Conservation (phyloP, 371 early-diverging fungal species). For the Rhizopus sp. region DNA sequence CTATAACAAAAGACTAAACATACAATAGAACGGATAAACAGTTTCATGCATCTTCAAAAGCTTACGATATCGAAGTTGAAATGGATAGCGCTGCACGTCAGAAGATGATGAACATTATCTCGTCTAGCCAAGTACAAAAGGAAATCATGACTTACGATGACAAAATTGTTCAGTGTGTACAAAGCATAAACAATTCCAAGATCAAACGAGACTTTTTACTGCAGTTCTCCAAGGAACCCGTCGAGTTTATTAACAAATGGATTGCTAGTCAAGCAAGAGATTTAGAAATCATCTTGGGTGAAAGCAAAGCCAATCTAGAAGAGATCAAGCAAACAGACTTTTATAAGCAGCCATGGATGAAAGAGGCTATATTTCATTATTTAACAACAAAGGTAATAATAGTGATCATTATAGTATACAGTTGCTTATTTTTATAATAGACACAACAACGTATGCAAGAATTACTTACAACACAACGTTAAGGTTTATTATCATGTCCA, state of each 20-base stretch:
- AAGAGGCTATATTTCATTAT: constrained; percentile 91
- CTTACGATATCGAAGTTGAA: constrained; percentile 91
- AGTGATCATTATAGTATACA: neutral
- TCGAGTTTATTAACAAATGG: constrained; percentile 91
- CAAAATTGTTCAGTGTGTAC: constrained; percentile 73
- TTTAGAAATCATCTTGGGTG: constrained; percentile 88
- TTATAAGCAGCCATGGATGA: constrained; percentile 84
- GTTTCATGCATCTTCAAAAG: constrained; percentile 64
- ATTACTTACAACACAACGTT: constrained; percentile 38
- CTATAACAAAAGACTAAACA: neutral
- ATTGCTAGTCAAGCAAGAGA: constrained; percentile 91
- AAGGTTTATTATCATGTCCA: constrained; percentile 8
- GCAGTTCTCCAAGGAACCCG: constrained; percentile 84
- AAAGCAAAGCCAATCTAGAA: constrained; percentile 81
- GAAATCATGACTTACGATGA: constrained; percentile 64
- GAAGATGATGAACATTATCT: constrained; percentile 48
- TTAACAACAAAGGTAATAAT: constrained; percentile 62
- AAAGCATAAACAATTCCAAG: constrained; percentile 82
- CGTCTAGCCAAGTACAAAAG: constrained; percentile 49
- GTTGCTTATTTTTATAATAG: constrained; percentile 15
- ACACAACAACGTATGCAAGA: constrained; percentile 58
- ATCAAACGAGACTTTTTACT: constrained; percentile 93
- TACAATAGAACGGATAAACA: constrained; percentile 63
- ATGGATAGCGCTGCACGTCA: constrained; percentile 73
- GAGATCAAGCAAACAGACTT: constrained; percentile 79